Conservation (phyloP, 202 grass and related monocot species). For the Schoenoplectus tabernaemontani region DNA sequence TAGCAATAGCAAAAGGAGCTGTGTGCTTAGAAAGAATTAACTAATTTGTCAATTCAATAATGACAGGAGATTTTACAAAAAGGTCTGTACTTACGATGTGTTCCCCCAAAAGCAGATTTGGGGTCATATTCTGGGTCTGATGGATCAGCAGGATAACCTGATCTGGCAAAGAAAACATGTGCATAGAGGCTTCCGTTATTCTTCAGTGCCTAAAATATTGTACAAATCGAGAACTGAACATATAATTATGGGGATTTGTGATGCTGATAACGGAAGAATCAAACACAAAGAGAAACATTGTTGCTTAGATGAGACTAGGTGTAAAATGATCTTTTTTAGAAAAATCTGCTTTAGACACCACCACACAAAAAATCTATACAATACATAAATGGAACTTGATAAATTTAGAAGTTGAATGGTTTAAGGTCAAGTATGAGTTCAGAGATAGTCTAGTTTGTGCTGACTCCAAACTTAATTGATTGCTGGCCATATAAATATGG, state of each 20-base stretch:
- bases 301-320: too few species aligned
- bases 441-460: background rate
- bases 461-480: background rate
- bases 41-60: too few species aligned
- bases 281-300: too few species aligned
- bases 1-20: background rate
- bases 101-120: conserved; percentile 71
- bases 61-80: background rate
- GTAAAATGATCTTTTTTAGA: too few species aligned
- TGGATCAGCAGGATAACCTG: conserved; percentile 93
- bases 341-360: background rate
- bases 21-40: too few species aligned
- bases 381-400: background rate
- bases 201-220: conserved; percentile 59
- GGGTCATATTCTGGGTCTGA: conserved; percentile 89
- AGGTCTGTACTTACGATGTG: conserved; percentile 46
- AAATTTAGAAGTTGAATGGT: background rate
- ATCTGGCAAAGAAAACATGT: conserved; percentile 96
- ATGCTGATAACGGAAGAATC: background rate
- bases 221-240: background rate
- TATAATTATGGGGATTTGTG: background rate
- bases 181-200: conserved; percentile 93
- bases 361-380: background rate
- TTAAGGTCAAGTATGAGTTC: background rate
- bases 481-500: background rate